Conservation (phyloP, 2,329 filamentous ascomycete genomes). For the Botrytis fabae region DNA sequence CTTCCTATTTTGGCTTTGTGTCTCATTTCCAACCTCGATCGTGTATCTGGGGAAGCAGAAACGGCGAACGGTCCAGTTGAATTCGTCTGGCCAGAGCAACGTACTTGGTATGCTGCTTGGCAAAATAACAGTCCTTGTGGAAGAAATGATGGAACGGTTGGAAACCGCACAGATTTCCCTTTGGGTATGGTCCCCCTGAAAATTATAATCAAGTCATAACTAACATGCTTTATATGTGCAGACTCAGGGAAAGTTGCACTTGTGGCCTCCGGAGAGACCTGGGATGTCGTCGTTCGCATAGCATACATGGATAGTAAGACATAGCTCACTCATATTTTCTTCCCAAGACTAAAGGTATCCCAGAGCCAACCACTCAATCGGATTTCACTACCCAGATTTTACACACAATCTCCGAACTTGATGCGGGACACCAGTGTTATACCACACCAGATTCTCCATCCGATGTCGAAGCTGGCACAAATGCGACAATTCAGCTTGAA, state of each 20-base stretch:
- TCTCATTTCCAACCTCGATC: background rate
- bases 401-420: background rate
- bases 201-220: background rate
- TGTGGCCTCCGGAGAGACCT: background rate
- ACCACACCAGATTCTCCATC: background rate
- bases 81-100: background rate
- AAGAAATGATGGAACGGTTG: background rate
- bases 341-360: background rate
- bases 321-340: background rate
- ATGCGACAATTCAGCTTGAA: background rate
- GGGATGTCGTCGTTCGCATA: background rate
- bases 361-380: background rate
- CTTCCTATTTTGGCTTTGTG: background rate
- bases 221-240: background rate
- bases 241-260: slow-evolving; percentile 1
- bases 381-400: background rate
- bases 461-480: background rate
- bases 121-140: background rate
- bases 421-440: background rate
- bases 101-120: background rate
- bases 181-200: background rate
- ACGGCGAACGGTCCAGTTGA: background rate
- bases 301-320: background rate
- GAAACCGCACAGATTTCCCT: background rate
- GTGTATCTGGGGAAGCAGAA: background rate